Evolutionary conservation across 768 basidiomycete genomes (phyloP).

Genomic region (Suillus americanus): DNA sequence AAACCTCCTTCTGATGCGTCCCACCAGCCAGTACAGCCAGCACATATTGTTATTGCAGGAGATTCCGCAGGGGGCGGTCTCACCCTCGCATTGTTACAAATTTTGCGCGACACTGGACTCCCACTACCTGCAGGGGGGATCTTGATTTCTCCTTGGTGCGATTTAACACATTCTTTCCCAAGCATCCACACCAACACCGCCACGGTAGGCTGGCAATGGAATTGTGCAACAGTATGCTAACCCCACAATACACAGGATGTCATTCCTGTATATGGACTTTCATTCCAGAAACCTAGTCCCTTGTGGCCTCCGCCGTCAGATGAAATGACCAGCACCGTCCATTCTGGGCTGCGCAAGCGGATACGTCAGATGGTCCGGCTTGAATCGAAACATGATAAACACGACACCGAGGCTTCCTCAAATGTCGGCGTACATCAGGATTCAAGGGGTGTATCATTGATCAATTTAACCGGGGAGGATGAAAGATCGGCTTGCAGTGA

Average conservation of each 20-base stretch:
- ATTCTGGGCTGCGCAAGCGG: constrained; percentile 56
- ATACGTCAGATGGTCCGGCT: constrained; percentile 55
- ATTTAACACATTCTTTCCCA: constrained; percentile 94
- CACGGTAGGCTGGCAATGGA: constrained; percentile 51
- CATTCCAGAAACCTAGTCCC: constrained; percentile 74
- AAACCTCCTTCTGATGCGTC: constrained; percentile 77
- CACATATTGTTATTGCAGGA: constrained; percentile 81
- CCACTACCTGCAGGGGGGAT: constrained; percentile 87
- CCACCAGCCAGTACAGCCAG: constrained; percentile 79
- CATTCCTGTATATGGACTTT: constrained; percentile 72
- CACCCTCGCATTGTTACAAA: constrained; percentile 78
- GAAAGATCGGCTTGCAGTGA: constrained; percentile 20
- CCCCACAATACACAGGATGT: constrained; percentile 56
- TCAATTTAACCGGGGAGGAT: constrained; percentile 8
- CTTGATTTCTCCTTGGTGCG: constrained; percentile 91
- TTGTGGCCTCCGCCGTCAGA: constrained; percentile 77
- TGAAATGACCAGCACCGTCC: constrained; percentile 57
- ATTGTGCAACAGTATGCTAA: background rate
- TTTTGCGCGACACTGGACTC: constrained; percentile 80
- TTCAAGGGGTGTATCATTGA: constrained; percentile 11
- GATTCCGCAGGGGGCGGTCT: constrained; percentile 95
- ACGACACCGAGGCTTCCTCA: constrained; percentile 1
- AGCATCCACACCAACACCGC: constrained; percentile 82
- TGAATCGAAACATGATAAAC: constrained; percentile 23
- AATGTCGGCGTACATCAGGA: constrained; percentile 8